phyloP scores from a whole-genome alignment of 352 stramenopile species.

The Phytophthora constricta region DNA sequence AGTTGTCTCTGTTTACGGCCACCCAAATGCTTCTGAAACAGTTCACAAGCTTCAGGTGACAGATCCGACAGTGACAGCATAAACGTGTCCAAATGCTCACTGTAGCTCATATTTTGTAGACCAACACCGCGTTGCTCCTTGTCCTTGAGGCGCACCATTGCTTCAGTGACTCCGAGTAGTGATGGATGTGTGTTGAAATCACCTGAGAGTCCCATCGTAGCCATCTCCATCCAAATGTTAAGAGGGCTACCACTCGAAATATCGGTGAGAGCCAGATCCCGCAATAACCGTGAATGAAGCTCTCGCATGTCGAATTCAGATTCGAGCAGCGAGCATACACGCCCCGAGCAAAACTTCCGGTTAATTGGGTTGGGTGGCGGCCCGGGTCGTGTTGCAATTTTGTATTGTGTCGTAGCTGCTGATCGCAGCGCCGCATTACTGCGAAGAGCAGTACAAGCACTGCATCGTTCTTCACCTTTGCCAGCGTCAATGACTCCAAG shows the following conservation, averaged over 20 bases:
- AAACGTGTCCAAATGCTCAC: constrained; percentile 66
- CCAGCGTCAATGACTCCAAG: constrained; percentile 48
- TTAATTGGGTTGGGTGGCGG: constrained; percentile 58
- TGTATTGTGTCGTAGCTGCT: constrained; percentile 43
- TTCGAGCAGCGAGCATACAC: constrained; percentile 60
- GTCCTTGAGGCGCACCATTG: constrained; percentile 77
- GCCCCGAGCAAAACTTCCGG: constrained; percentile 60
- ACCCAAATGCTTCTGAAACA: constrained; percentile 78
- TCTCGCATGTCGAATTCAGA: constrained; percentile 65
- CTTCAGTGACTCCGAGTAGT: constrained; percentile 69
- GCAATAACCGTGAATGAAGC: constrained; percentile 54
- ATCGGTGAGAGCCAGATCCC: constrained; percentile 61
- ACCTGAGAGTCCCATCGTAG: constrained; percentile 68
- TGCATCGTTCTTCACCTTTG: constrained; percentile 53
- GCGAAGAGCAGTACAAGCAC: constrained; percentile 51
- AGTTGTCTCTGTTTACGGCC: constrained; percentile 62
- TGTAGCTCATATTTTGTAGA: constrained; percentile 86
- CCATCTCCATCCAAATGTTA: constrained; percentile 73
- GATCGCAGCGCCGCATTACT: constrained; percentile 62
- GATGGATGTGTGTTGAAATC: constrained; percentile 69
- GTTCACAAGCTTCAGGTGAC: constrained; percentile 64
- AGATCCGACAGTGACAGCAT: constrained; percentile 66
- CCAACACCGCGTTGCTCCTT: constrained; percentile 80
- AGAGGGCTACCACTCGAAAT: constrained; percentile 46
- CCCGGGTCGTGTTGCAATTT: constrained; percentile 38